These are phyloP conservation scores for Pseudocercospora eumusae DNA, from an alignment of 2,329 filamentous ascomycete genomes.

Conservation along the genomic window DNA sequence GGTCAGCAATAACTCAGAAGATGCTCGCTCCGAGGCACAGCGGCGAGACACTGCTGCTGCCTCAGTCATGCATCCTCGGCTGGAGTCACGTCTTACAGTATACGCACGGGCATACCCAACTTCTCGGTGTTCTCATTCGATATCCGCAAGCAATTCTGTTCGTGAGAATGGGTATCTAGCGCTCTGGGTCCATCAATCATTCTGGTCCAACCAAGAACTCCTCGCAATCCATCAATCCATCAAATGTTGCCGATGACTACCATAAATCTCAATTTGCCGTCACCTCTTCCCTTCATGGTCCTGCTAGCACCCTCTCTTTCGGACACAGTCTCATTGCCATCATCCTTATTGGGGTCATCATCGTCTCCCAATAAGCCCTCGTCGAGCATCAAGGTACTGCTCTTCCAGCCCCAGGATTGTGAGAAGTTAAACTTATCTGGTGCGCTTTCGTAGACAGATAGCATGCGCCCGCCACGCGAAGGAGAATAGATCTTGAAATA, in stretches of 20 bases:
- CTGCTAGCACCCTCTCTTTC: slow-evolving; percentile 26
- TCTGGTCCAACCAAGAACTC: background rate
- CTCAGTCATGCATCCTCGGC: too few relatives aligned
- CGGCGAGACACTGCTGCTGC: too few relatives aligned
- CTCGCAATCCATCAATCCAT: slow-evolving; percentile 11
- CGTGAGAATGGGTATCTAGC: background rate
- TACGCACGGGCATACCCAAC: too few relatives aligned
- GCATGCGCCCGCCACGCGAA: slow-evolving; percentile 58
- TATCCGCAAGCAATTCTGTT: background rate
- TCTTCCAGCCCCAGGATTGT: slow-evolving; percentile 64
- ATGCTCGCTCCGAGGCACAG: too few relatives aligned
- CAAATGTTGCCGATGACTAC: slow-evolving; percentile 58
- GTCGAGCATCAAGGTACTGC: slow-evolving; percentile 59
- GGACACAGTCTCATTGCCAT: slow-evolving; percentile 26
- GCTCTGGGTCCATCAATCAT: background rate
- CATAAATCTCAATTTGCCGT: slow-evolving; percentile 60
- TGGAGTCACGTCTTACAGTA: too few relatives aligned
- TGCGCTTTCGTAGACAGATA: slow-evolving; percentile 61
- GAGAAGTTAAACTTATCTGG: slow-evolving; percentile 62
- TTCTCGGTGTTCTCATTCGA: background rate
- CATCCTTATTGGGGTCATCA: slow-evolving; percentile 41
- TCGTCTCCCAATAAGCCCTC: slow-evolving; percentile 44
- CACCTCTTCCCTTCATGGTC: slow-evolving; percentile 45
- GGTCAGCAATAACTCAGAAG: too few relatives aligned
- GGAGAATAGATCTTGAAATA: slow-evolving; percentile 66